Conservation (phyloP, 73 alveolate species). For the Tetrahymena malaccensis region DNA sequence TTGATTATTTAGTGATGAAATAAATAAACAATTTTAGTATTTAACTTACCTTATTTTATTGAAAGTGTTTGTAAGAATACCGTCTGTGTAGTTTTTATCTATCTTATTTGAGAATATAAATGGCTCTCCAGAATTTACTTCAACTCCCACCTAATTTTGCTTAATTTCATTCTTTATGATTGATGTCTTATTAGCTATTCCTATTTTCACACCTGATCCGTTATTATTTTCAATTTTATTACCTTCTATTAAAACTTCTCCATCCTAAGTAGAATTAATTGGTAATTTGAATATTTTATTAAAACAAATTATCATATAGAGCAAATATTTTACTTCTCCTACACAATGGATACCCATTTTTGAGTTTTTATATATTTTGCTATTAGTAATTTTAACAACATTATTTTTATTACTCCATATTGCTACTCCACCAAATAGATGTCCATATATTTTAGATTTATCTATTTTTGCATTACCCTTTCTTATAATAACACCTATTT, state of each 20-base stretch:
- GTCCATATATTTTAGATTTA: not conserved
- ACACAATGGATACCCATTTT: slow-evolving; percentile 29
- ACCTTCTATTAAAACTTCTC: slow-evolving; percentile 51
- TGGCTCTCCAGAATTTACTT: slow-evolving; percentile 58
- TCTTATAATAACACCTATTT: not conserved
- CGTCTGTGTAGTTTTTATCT: slow-evolving; percentile 53
- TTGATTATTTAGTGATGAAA: no score
- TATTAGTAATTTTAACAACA: not conserved
- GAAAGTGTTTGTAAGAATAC: slow-evolving; percentile 52
- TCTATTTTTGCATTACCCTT: not conserved
- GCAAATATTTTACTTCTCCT: not conserved
- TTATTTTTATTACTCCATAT: not conserved
- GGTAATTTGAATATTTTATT: not conserved
- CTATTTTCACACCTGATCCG: slow-evolving; percentile 31
- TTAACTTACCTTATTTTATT: slow-evolving; percentile 1
- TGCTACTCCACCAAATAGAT: slow-evolving; percentile 11
- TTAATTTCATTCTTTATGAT: slow-evolving; percentile 57
- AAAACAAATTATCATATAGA: no score
- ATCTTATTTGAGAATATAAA: slow-evolving; percentile 49
- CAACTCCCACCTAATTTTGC: slow-evolving; percentile 52
- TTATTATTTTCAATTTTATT: slow-evolving; percentile 49
- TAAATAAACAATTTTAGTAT: no score
- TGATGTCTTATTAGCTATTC: slow-evolving; percentile 29
- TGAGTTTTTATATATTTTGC: slow-evolving; percentile 4
- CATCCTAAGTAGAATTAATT: slow-evolving; percentile 37